These are phyloP conservation scores for Nothophaeocryptopus gaeumannii DNA, from an alignment of 2,329 filamentous ascomycete genomes.

Conservation along the genomic window DNA sequence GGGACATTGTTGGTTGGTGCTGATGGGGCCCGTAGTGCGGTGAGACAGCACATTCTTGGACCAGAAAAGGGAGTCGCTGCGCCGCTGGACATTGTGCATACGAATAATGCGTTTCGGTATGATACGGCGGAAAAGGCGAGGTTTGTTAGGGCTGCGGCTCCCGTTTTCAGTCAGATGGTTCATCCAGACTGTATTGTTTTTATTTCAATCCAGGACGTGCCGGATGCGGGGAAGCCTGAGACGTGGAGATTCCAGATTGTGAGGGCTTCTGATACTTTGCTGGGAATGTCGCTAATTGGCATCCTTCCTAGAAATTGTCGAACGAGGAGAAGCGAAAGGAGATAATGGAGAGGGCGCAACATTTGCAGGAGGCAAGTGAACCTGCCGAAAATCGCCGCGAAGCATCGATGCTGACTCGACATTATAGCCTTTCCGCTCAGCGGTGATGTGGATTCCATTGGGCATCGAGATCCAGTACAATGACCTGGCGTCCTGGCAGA, in stretches of 20 bases:
- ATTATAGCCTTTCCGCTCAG: conserved; percentile 20
- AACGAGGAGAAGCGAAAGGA: no score
- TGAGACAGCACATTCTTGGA: conserved; percentile 17
- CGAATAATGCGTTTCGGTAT: conserved; percentile 17
- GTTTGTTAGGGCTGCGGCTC: conserved; percentile 17
- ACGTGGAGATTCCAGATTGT: conserved; percentile 15
- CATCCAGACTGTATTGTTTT: conserved; percentile 13
- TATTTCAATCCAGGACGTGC: conserved; percentile 17
- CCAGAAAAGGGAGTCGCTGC: not conserved
- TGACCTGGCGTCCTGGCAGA: conserved; percentile 20
- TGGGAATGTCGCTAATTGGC: no score
- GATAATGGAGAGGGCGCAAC: no score
- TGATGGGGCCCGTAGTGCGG: conserved; percentile 22
- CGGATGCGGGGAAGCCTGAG: conserved; percentile 15
- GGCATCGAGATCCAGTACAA: conserved; percentile 10
- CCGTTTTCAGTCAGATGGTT: conserved; percentile 14
- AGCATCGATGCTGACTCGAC: no score
- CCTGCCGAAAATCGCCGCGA: no score
- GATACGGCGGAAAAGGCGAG: conserved; percentile 7
- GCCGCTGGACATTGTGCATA: conserved; percentile 13
- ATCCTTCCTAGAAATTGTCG: not conserved
- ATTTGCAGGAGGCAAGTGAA: no score
- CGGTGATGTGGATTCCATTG: conserved; percentile 17
- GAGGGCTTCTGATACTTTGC: no score
- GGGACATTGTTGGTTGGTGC: conserved; percentile 21